Evolutionary conservation across 2,329 filamentous ascomycete species (phyloP).

Genomic region (Harringtonia aguacate): DNA sequence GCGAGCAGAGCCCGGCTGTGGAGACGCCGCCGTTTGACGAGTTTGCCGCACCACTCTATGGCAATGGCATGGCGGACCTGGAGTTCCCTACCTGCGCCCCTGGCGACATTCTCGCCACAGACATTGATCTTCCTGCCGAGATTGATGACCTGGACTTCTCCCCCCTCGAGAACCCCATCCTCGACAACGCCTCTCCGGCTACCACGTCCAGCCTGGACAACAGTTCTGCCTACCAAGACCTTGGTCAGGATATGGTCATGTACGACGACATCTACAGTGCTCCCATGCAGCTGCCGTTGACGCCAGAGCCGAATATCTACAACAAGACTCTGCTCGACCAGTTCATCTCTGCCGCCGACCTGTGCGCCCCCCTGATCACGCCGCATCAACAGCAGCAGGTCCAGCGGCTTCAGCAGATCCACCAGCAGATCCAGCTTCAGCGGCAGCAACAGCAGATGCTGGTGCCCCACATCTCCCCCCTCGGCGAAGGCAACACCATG

Average conservation of each 20-base stretch:
- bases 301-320: slow-evolving; percentile 25
- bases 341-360: slow-evolving; percentile 26
- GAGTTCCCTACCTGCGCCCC: slow-evolving; percentile 29
- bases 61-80: slow-evolving; percentile 36
- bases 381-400: slow-evolving; percentile 10
- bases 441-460: slow-evolving; percentile 5
- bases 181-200: slow-evolving; percentile 40
- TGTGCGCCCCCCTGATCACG: slow-evolving; percentile 23
- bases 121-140: slow-evolving; percentile 26
- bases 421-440: slow-evolving; percentile 4
- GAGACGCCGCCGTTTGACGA: slow-evolving; percentile 47
- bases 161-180: slow-evolving; percentile 25
- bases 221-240: slow-evolving; percentile 50
- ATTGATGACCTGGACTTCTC: slow-evolving; percentile 30
- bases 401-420: slow-evolving; percentile 5
- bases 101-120: slow-evolving; percentile 6
- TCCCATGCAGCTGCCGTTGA: slow-evolving; percentile 44
- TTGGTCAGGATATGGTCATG: slow-evolving; percentile 48
- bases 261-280: slow-evolving; percentile 54
- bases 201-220: slow-evolving; percentile 29
- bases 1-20: slow-evolving; percentile 40
- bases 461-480: slow-evolving; percentile 45
- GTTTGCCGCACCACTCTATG: slow-evolving; percentile 20
- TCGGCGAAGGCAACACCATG: slow-evolving; percentile 57
- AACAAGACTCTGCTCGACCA: slow-evolving; percentile 31